Evolutionary conservation across 371 early-diverging fungal genomes (phyloP).

Genomic region (Mucor saturninus): DNA sequence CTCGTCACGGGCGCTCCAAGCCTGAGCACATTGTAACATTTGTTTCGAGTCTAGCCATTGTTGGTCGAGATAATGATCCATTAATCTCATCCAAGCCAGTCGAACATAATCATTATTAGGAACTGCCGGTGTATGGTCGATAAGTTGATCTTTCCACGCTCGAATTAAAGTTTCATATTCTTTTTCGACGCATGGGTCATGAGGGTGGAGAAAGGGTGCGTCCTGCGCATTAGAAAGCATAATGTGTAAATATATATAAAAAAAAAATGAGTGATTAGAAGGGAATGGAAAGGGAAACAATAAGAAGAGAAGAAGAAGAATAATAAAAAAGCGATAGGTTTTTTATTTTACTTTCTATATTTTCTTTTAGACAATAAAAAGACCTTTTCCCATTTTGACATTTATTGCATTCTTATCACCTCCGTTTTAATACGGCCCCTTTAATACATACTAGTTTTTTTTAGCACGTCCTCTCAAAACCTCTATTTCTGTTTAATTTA

Average conservation of each 20-base stretch:
- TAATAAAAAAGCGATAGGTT: conserved; percentile 1
- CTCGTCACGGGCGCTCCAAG: conserved; percentile 41
- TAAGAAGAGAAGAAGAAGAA: conserved; percentile 7
- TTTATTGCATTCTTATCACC: conserved; percentile 35
- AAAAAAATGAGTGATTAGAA: neutral
- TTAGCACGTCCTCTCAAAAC: neutral
- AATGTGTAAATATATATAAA: neutral
- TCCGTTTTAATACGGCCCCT: conserved; percentile 2
- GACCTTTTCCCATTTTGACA: conserved; percentile 29
- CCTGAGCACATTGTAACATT: conserved; percentile 49
- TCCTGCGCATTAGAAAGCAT: conserved; percentile 30
- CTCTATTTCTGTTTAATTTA: neutral
- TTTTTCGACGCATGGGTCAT: conserved; percentile 33
- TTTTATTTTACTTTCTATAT: neutral
- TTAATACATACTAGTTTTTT: neutral
- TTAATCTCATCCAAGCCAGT: conserved; percentile 33
- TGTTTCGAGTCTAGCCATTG: conserved; percentile 49
- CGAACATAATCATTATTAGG: conserved; percentile 24
- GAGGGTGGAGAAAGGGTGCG: conserved; percentile 18
- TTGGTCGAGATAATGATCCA: conserved; percentile 46
- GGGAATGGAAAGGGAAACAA: neutral
- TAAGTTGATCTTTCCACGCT: conserved; percentile 39
- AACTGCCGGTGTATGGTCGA: conserved; percentile 20
- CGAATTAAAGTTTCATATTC: conserved; percentile 44
- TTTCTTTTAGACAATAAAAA: conserved; percentile 7